Base-by-base conservation (phyloP, 495 filamentous ascomycete species). In the Immersiella caudata region DNA sequence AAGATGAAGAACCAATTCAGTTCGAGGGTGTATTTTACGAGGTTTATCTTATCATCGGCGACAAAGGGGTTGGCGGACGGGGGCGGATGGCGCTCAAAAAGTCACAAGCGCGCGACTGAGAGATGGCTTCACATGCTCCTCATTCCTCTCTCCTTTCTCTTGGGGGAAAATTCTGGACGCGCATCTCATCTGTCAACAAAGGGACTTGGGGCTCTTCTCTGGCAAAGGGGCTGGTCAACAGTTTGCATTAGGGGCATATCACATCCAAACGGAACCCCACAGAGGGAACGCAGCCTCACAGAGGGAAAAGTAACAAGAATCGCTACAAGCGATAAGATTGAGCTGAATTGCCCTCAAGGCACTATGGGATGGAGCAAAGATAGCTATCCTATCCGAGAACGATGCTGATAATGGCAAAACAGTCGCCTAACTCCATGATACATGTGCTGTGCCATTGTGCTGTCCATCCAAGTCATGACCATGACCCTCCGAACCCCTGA, bases 1-100 rank as follows among this genome's bases (percentile, higher is more conserved):
- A 27, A n/a, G 14, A 33, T 5, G 20, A 1, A 20, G 40, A 3
- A 62, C n/a, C 7, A 24, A 24, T 11, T 55, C 52, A 5, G 22
- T 60, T 59, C 27, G 40, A 20, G 1, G 18, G 35, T 60, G 57
- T 60, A 33, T 60, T 36, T 60, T 36, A 20, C 1, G 57, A 26
- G 8, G 57, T 60, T 20, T 14, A 14, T 5, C 11, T 18, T 46
- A 12, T 46, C 11, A 46, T 12, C 2, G 9, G 40, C 40, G 29
- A 33, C 4, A 33, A 33, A 8, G 29, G 8, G 29, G 3, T 33
- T 33, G 3, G 29, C n/a, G n/a, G n/a, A n/a, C n/a, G n/a, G n/a
- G n/a, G n/a, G n/a, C n/a, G n/a, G n/a, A n/a, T n/a, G n/a, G n/a
- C n/a, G n/a, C n/a, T n/a, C n/a, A 8, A 33, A 8, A 8, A 33